Conservation (phyloP, 2,329 filamentous ascomycete species). For the Epichloe sylvatica region DNA sequence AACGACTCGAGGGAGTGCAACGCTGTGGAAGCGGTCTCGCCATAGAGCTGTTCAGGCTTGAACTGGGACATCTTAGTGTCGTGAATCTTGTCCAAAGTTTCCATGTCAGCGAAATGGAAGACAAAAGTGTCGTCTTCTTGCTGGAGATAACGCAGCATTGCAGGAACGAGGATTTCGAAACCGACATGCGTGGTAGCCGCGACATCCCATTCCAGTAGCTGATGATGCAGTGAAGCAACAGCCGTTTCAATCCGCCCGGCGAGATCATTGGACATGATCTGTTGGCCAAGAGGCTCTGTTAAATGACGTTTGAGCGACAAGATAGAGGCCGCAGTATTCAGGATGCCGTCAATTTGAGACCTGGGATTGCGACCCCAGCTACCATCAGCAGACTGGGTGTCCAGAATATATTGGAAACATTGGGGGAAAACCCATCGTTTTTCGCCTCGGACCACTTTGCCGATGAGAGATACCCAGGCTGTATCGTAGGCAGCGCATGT, state of each 20-base stretch:
- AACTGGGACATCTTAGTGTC: not conserved
- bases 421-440: constrained; percentile 8
- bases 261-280: not conserved
- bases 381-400: constrained; percentile 3
- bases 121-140: not conserved
- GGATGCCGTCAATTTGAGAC: constrained; percentile 7
- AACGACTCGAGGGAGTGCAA: constrained; percentile 10
- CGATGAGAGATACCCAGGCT: constrained; percentile 9
- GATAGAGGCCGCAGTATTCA: constrained; percentile 8
- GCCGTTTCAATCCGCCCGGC: not conserved
- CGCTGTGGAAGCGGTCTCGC: not conserved
- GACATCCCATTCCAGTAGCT: constrained; percentile 5
- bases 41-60: not conserved
- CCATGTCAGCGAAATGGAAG: constrained; percentile 3
- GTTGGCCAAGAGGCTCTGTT: not conserved
- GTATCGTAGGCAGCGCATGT: constrained; percentile 6
- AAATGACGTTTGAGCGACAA: constrained; percentile 6
- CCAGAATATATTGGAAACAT: constrained; percentile 7
- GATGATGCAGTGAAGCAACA: not conserved
- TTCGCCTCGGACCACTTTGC: not conserved
- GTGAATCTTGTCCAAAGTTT: not conserved
- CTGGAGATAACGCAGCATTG: constrained; percentile 3
- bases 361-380: constrained; percentile 1
- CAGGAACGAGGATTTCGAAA: constrained; percentile 9
- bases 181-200: constrained; percentile 7